Conservation (phyloP, 2,329 filamentous ascomycete genomes). For the Aureobasidium leucospermi region DNA sequence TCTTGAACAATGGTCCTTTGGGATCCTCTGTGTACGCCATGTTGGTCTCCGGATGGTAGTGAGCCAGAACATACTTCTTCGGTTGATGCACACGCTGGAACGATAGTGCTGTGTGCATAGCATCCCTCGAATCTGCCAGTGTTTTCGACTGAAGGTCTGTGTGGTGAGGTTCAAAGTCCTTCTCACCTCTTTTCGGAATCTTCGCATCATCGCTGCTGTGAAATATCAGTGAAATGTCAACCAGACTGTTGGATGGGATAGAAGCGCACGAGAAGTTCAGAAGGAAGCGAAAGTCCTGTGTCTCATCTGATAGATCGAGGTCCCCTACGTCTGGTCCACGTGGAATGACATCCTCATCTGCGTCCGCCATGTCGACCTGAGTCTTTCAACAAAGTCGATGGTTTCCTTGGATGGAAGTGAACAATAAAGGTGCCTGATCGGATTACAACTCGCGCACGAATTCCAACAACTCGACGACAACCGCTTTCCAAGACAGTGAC, state of each 20-base stretch:
- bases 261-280: constrained; percentile 42
- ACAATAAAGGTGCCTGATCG: neutral
- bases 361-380: constrained; percentile 27
- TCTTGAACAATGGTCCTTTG: constrained; percentile 65
- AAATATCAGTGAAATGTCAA: constrained; percentile 2
- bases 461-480: neutral
- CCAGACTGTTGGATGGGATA: neutral
- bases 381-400: too few species aligned
- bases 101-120: constrained; percentile 81
- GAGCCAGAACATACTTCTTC: constrained; percentile 59
- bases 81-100: constrained; percentile 68
- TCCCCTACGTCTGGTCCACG: constrained; percentile 62
- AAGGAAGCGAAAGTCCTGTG: constrained; percentile 79
- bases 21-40: constrained; percentile 59
- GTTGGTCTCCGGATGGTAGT: constrained; percentile 61
- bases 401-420: neutral
- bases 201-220: constrained; percentile 36
- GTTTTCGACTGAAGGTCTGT: constrained; percentile 72
- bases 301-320: constrained; percentile 70
- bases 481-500: too few species aligned
- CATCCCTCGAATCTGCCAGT: constrained; percentile 72
- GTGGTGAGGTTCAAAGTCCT: constrained; percentile 92
- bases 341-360: constrained; percentile 30
- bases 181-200: constrained; percentile 84
- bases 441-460: neutral